A percentile compares a stretch with the other conserved stretches of the same genome.
These are phyloP conservation scores for Chlamydomonas sphaeroides DNA, from an alignment of 139 green algal species.

Conservation along the genomic window DNA sequence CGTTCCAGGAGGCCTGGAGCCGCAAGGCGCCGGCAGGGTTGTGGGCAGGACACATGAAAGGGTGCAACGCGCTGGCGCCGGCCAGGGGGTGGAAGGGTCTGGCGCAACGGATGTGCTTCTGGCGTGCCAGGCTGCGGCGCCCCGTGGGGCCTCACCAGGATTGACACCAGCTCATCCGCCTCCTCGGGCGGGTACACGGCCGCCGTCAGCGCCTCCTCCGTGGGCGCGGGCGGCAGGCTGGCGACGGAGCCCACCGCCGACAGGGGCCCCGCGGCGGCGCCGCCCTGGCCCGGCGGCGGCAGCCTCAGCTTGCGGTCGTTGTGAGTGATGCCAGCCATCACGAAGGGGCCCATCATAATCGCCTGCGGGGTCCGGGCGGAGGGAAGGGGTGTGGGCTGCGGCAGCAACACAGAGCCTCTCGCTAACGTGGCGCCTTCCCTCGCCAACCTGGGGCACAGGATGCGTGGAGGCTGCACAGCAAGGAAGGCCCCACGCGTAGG, in stretches of 20 bases:
- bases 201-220: background rate
- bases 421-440: no score
- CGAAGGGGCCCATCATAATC: constrained; percentile 33
- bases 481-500: no score
- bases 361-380: background rate
- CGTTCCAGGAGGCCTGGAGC: constrained; percentile 21
- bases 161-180: constrained; percentile 33
- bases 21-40: background rate
- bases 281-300: background rate
- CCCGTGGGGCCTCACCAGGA: no score
- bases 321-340: constrained; percentile 38
- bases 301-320: constrained; percentile 2
- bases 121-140: no score
- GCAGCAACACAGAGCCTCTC: no score
- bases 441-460: no score
- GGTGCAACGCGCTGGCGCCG: no score
- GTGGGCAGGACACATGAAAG: background rate
- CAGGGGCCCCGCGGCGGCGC: no score
- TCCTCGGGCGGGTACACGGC: constrained; percentile 26
- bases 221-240: background rate
- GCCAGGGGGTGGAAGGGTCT: no score
- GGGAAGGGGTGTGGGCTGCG: no score
- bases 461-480: no score
- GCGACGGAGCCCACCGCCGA: background rate
- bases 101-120: no score